Evolutionary conservation across 768 basidiomycete genomes (phyloP).

Genomic region (Lactarius hengduanensis): DNA sequence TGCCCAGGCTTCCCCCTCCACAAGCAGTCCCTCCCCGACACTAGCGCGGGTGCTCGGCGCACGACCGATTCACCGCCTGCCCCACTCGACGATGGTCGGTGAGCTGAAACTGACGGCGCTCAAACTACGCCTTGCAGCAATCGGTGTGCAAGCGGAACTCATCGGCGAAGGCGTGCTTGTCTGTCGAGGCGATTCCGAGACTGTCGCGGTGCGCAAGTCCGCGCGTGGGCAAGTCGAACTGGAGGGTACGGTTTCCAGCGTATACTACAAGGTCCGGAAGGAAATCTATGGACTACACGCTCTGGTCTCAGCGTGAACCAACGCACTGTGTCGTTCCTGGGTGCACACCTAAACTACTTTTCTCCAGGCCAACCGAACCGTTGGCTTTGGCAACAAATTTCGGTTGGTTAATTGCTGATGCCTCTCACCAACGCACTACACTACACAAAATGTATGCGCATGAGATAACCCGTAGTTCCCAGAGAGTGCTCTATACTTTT

Average conservation of each 20-base stretch:
- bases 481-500: not conserved
- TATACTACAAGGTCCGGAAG: slow-evolving; percentile 85
- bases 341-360: not conserved
- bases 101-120: slow-evolving; percentile 91
- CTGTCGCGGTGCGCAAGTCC: slow-evolving; percentile 87
- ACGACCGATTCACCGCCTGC: slow-evolving; percentile 64
- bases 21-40: slow-evolving; percentile 26
- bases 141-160: slow-evolving; percentile 87
- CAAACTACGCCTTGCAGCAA: slow-evolving; percentile 70
- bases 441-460: not conserved
- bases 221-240: slow-evolving; percentile 83
- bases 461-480: not conserved
- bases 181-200: slow-evolving; percentile 70
- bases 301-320: slow-evolving; percentile 61
- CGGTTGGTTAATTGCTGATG: not conserved
- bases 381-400: not conserved
- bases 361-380: not conserved
- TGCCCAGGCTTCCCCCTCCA: slow-evolving; percentile 28
- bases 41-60: slow-evolving; percentile 55
- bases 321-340: not conserved
- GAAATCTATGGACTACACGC: slow-evolving; percentile 93
- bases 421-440: not conserved
- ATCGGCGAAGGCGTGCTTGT: slow-evolving; percentile 97
- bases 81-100: slow-evolving; percentile 94
- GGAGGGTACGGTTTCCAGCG: slow-evolving; percentile 84